Percentiles rank a stretch among this genome's conserved stretches.
phyloP scores from a whole-genome alignment of 495 filamentous ascomycete species.

The Bathelium albidoporum region DNA sequence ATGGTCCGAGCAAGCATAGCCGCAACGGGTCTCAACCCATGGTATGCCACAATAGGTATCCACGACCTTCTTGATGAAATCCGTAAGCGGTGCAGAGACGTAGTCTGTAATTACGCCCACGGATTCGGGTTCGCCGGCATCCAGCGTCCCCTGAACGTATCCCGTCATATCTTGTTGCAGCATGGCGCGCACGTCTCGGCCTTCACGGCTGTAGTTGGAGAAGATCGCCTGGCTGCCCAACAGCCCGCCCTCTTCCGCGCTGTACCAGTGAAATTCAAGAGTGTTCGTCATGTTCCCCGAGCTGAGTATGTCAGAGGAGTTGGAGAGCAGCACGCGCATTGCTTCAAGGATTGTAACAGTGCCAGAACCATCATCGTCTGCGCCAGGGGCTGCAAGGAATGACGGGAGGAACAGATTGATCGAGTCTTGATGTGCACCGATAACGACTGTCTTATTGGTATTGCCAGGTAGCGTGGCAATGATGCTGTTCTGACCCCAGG shows the following conservation, averaged over 20 bases:
- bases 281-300: constrained; percentile 59
- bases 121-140: constrained; percentile 72
- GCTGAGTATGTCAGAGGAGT: constrained; percentile 38
- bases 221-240: constrained; percentile 73
- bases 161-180: constrained; percentile 99
- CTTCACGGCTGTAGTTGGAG: constrained; percentile 62
- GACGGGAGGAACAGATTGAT: constrained; percentile 87
- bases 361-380: constrained; percentile 67
- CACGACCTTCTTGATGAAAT: constrained; percentile 86
- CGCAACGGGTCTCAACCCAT: constrained; percentile 84
- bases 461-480: constrained; percentile 89
- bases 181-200: constrained; percentile 85
- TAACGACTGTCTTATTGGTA: constrained; percentile 70
- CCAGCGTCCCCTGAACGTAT: constrained; percentile 70
- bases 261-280: constrained; percentile 94
- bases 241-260: constrained; percentile 83
- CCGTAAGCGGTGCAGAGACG: constrained; percentile 70
- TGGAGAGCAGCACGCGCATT: constrained; percentile 49
- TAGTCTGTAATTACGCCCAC: constrained; percentile 92
- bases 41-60: constrained; percentile 85
- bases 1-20: constrained; percentile 95
- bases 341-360: constrained; percentile 72
- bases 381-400: constrained; percentile 64
- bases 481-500: constrained; percentile 83
- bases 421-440: constrained; percentile 70